phyloP scores from a whole-genome alignment of 306 rosid species.

The Begonia fuchsioides region DNA sequence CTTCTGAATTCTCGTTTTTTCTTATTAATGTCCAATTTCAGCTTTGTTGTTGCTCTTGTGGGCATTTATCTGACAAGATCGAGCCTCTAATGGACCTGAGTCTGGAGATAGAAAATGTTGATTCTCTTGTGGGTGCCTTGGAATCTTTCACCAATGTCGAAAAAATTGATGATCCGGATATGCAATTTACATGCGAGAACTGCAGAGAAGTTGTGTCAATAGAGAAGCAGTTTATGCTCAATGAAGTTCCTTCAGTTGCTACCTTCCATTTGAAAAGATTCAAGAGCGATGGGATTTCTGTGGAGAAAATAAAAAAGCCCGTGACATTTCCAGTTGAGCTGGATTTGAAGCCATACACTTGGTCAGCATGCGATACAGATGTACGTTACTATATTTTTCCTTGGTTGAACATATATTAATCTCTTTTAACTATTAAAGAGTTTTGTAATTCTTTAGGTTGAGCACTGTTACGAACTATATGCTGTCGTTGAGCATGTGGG shows the following conservation, averaged over 20 bases:
- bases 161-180: slow-evolving; percentile 39
- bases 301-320: slow-evolving; percentile 71
- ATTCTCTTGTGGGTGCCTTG: slow-evolving; percentile 49
- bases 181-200: slow-evolving; percentile 46
- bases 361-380: background rate
- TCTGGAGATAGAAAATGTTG: slow-evolving; percentile 64
- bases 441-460: slow-evolving; percentile 26
- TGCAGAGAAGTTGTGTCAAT: slow-evolving; percentile 55
- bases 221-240: slow-evolving; percentile 67
- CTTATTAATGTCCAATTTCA: slow-evolving; percentile 1
- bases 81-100: slow-evolving; percentile 82
- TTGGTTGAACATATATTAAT: too few species aligned
- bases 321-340: slow-evolving; percentile 64
- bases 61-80: slow-evolving; percentile 43
- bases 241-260: slow-evolving; percentile 55
- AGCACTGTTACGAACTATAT: slow-evolving; percentile 57
- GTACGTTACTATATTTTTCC: background rate
- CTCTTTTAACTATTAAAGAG: background rate
- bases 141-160: slow-evolving; percentile 74
- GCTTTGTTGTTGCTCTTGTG: slow-evolving; percentile 70
- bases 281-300: slow-evolving; percentile 40
- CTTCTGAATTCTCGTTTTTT: too few species aligned
- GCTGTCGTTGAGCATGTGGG: slow-evolving; percentile 79
- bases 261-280: slow-evolving; percentile 79
- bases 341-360: slow-evolving; percentile 59